A percentile compares a stretch with the other conserved stretches of the same genome.
Evolutionary conservation across 495 filamentous ascomycete species (phyloP).

Genomic region (Lepraria neglecta): DNA sequence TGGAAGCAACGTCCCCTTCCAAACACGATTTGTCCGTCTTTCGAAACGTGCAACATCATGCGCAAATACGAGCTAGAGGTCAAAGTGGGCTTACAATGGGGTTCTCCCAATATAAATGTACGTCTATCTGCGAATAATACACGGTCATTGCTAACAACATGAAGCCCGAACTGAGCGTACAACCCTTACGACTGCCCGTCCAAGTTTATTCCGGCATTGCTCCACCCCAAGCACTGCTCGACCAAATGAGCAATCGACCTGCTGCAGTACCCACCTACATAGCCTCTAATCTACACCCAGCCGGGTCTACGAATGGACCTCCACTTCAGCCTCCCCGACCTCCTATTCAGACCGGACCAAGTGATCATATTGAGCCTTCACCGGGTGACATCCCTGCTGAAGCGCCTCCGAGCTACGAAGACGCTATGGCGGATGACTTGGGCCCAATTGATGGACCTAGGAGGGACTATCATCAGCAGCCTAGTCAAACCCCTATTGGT

Average conservation of each 20-base stretch:
- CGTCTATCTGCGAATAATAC: conserved; percentile 9
- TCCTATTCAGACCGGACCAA: conserved; percentile 19
- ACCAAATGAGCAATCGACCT: conserved; percentile 50
- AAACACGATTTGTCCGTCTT: conserved; percentile 76
- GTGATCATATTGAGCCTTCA: conserved; percentile 22
- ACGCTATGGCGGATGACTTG: conserved; percentile 78
- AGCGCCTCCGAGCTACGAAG: conserved; percentile 75
- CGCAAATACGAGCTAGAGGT: conserved; percentile 79
- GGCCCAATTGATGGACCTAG: conserved; percentile 58
- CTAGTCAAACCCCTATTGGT: conserved; percentile 1
- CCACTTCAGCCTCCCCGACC: conserved; percentile 29
- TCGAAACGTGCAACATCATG: conserved; percentile 81
- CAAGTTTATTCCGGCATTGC: conserved; percentile 83
- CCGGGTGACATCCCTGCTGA: conserved; percentile 49
- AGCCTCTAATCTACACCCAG: conserved; percentile 22
- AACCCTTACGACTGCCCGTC: conserved; percentile 71
- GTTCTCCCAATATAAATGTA: conserved; percentile 49
- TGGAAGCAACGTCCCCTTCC: conserved; percentile 70
- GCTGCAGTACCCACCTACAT: conserved; percentile 25
- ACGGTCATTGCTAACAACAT: conserved; percentile 2
- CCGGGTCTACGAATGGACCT: conserved; percentile 19
- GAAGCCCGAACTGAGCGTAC: conserved; percentile 61
- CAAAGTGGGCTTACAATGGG: conserved; percentile 63
- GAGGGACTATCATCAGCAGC: conserved; percentile 53
- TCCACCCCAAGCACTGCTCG: conserved; percentile 70